Evolutionary conservation across 1,139 yeast genomes (phyloP).

Genomic region (Lodderomyces orthopsilosis): DNA sequence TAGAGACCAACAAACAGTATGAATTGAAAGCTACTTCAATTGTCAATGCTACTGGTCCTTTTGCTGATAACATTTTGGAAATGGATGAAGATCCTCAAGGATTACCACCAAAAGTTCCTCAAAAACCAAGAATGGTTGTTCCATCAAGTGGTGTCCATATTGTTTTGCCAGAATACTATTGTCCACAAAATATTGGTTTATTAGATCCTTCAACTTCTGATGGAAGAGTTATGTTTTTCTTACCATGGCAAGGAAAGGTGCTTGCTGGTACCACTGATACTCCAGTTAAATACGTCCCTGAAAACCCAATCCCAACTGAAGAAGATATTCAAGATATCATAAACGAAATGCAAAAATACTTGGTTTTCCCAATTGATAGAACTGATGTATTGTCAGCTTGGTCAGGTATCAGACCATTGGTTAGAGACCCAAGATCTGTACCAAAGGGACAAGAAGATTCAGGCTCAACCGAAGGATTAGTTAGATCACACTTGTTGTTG

Average conservation of each 20-base stretch:
- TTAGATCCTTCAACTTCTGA: slow-evolving; percentile 91
- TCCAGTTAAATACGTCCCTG: slow-evolving; percentile 71
- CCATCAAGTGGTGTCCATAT: slow-evolving; percentile 95
- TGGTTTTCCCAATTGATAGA: slow-evolving; percentile 84
- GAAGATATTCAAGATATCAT: slow-evolving; percentile 88
- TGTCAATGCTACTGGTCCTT: slow-evolving; percentile 95
- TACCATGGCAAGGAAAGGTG: slow-evolving; percentile 98
- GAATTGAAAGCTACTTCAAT: slow-evolving; percentile 67
- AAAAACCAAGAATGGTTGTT: slow-evolving; percentile 75
- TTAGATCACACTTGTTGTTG: slow-evolving; percentile 82
- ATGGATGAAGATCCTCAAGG: slow-evolving; percentile 79
- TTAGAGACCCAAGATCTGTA: slow-evolving; percentile 73
- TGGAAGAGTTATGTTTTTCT: slow-evolving; percentile 94
- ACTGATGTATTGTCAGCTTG: slow-evolving; percentile 93
- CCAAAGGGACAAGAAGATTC: slow-evolving; percentile 45
- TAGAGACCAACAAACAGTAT: slow-evolving; percentile 65
- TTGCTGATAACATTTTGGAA: slow-evolving; percentile 78
- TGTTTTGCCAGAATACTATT: slow-evolving; percentile 87
- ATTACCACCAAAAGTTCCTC: slow-evolving; percentile 50
- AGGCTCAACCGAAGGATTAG: slow-evolving; percentile 74
- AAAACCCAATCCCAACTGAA: slow-evolving; percentile 82
- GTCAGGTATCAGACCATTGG: slow-evolving; percentile 96
- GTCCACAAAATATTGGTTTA: slow-evolving; percentile 85
- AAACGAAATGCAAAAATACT: slow-evolving; percentile 83
- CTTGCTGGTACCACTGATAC: slow-evolving; percentile 96